Percentiles rank a stretch among this genome's conserved stretches.
These are phyloP conservation scores for Fusarium sp. DNA, from an alignment of 2,329 filamentous ascomycete species.

Conservation along the genomic window DNA sequence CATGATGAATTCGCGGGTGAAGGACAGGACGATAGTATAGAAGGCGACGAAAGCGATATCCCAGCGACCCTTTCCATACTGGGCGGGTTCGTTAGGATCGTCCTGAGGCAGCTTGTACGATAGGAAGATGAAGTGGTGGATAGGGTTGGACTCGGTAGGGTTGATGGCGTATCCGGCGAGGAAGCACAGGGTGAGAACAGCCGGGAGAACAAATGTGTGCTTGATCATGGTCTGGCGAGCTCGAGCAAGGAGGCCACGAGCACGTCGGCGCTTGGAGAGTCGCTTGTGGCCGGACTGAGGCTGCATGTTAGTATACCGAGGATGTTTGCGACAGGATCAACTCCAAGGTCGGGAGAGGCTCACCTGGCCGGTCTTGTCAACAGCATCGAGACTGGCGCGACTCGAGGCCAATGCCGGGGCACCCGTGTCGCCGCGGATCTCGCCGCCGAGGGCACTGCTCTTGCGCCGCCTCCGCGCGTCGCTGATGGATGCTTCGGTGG, in stretches of 20 bases:
- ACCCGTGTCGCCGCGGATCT: slow-evolving; percentile 66
- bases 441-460: slow-evolving; percentile 64
- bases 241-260: slow-evolving; percentile 58
- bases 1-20: slow-evolving; percentile 97
- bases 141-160: slow-evolving; percentile 80
- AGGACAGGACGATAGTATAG: slow-evolving; percentile 89
- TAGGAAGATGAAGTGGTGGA: slow-evolving; percentile 87
- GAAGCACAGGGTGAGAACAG: slow-evolving; percentile 73
- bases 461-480: slow-evolving; percentile 62
- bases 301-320: slow-evolving; percentile 16
- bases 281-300: slow-evolving; percentile 51
- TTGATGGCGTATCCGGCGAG: slow-evolving; percentile 77
- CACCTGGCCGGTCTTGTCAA: slow-evolving; percentile 32
- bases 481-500: slow-evolving; percentile 46
- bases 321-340: neutral
- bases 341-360: slow-evolving; percentile 3
- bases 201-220: slow-evolving; percentile 73
- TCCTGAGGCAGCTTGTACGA: slow-evolving; percentile 77
- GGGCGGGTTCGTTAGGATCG: slow-evolving; percentile 59
- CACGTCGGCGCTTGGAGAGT: slow-evolving; percentile 65
- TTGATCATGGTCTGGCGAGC: slow-evolving; percentile 67
- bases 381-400: slow-evolving; percentile 55
- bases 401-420: slow-evolving; percentile 65
- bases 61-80: slow-evolving; percentile 90
- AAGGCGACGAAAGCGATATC: slow-evolving; percentile 90